Percentiles rank a stretch among this genome's conserved stretches.
Conservation (phyloP, 139 green algal genomes). For the Chlamydomonas applanata region DNA sequence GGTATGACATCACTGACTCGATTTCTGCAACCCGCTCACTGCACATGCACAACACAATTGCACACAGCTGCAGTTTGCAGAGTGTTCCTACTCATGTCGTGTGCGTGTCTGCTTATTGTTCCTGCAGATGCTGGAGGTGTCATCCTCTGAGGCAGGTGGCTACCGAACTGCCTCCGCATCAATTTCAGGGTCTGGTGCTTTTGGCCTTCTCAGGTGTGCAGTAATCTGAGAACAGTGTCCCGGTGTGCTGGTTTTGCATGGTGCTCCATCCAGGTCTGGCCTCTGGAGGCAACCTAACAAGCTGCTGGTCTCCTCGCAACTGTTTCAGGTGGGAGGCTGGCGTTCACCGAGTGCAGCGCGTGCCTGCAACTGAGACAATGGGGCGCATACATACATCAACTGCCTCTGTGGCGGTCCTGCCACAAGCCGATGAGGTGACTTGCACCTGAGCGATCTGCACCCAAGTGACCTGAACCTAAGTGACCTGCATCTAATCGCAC, state of each 20-base stretch:
- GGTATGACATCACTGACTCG: slow-evolving; percentile 16
- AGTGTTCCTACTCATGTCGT: no score
- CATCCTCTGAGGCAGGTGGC: background rate
- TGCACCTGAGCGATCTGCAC: background rate
- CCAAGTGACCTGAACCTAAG: background rate
- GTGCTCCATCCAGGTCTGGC: no score
- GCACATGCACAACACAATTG: no score
- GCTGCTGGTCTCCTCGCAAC: no score
- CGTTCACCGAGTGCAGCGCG: slow-evolving; percentile 92
- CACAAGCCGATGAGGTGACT: slow-evolving; percentile 74
- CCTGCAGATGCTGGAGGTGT: slow-evolving; percentile 6
- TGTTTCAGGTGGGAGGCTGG: slow-evolving; percentile 87
- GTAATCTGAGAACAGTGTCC: no score
- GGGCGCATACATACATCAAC: slow-evolving; percentile 93
- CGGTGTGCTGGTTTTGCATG: no score
- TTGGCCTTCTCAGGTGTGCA: background rate
- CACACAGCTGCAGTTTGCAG: no score
- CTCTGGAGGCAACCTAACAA: no score
- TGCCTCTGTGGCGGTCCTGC: slow-evolving; percentile 83
- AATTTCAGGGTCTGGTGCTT: background rate
- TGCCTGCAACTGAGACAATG: slow-evolving; percentile 85
- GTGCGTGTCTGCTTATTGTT: background rate
- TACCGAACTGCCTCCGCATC: background rate
- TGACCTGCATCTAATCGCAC: slow-evolving; percentile 3
- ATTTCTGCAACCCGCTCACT: no score